These are phyloP conservation scores for Phytophthora cajani DNA, from an alignment of 352 stramenopile genomes.

Conservation along the genomic window DNA sequence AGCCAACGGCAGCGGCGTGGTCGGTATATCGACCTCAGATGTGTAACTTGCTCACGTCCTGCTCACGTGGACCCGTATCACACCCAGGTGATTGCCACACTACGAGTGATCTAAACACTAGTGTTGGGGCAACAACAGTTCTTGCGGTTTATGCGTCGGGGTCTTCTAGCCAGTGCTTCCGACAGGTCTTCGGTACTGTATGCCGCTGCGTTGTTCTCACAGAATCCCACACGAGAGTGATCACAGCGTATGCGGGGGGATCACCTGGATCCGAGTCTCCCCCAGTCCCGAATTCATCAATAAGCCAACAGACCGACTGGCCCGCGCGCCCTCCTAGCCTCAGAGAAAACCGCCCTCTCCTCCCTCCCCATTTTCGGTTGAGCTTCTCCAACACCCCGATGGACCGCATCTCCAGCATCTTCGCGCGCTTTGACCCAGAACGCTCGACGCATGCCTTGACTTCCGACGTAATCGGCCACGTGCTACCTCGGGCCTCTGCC, in stretches of 20 bases:
- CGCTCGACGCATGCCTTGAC: conserved; percentile 6
- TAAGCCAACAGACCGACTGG: neutral
- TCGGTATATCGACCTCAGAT: too few relatives aligned
- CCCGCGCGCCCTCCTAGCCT: neutral
- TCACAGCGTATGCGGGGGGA: neutral
- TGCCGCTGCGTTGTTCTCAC: neutral
- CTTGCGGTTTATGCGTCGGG: too few relatives aligned
- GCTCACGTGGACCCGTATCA: too few relatives aligned
- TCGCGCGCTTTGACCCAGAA: conserved; percentile 25
- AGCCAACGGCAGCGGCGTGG: too few relatives aligned
- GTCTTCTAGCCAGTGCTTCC: neutral
- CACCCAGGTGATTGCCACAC: too few relatives aligned
- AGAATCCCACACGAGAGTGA: neutral
- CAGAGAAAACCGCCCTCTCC: neutral
- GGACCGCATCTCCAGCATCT: conserved; percentile 28
- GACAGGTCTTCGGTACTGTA: neutral
- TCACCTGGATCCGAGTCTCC: conserved; percentile 10
- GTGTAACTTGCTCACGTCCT: too few relatives aligned
- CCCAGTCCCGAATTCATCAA: conserved; percentile 7
- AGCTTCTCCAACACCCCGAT: conserved; percentile 5
- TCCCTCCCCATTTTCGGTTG: neutral
- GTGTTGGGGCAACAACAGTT: too few relatives aligned
- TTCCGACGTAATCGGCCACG: conserved; percentile 26
- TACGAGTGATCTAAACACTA: too few relatives aligned
- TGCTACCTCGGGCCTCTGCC: conserved; percentile 19